Evolutionary conservation across 306 rosid genomes (phyloP).

Genomic region (Bauhinia variegata): DNA sequence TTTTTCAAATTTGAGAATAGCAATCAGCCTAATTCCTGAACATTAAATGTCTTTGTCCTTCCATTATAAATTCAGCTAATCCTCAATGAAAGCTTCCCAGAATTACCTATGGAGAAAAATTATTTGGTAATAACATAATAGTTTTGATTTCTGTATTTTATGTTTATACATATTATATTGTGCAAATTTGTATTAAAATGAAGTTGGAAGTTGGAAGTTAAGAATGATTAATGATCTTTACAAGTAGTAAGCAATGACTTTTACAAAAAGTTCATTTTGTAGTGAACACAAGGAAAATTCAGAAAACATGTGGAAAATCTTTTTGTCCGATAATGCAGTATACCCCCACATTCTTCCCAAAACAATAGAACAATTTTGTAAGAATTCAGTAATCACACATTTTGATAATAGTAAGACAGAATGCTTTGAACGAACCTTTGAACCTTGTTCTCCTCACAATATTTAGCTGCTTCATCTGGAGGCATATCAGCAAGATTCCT

Average conservation of each 20-base stretch:
- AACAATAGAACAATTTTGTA: background rate
- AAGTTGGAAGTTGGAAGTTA: background rate
- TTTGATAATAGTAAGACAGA: conserved; percentile 9
- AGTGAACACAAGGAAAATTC: background rate
- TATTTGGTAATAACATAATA: too few relatives aligned
- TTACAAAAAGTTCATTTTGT: conserved; percentile 6
- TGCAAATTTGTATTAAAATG: background rate
- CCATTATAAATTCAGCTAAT: too few relatives aligned
- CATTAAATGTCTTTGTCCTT: too few relatives aligned
- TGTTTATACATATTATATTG: background rate
- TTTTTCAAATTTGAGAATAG: background rate
- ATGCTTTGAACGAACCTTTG: conserved; percentile 69
- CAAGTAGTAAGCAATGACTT: background rate
- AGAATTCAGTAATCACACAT: conserved; percentile 4
- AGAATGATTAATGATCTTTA: background rate
- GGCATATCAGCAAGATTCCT: conserved; percentile 85
- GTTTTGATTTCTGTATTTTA: background rate
- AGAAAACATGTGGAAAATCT: background rate
- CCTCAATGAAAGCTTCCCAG: too few relatives aligned
- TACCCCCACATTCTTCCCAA: conserved; percentile 10
- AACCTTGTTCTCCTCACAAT: conserved; percentile 84
- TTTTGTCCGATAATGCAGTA: conserved; percentile 15
- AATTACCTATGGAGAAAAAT: too few relatives aligned
- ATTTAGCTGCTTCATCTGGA: conserved; percentile 75
- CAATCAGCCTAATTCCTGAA: background rate